phyloP scores from a whole-genome alignment of 1,284 basidiomycete genomes.

The Neonothopanus nambi region DNA sequence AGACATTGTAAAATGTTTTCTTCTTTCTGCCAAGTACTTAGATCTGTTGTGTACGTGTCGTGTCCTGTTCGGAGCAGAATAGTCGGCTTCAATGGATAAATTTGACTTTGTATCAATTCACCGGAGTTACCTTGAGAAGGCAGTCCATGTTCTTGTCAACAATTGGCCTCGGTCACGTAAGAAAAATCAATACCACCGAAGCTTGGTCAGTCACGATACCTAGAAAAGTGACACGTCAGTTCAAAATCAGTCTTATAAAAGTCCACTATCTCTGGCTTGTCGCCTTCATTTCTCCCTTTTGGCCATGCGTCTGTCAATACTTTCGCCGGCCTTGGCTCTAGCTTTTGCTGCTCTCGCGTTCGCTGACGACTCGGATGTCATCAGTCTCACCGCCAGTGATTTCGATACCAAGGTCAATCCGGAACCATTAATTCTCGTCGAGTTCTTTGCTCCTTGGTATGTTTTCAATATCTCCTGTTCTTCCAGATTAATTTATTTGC shows the following conservation, averaged over 20 bases:
- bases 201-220: not conserved
- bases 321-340: conserved; percentile 49
- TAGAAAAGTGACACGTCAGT: conserved; percentile 46
- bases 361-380: conserved; percentile 78
- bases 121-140: too few relatives aligned
- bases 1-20: conserved; percentile 36
- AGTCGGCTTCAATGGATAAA: too few relatives aligned
- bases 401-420: conserved; percentile 73
- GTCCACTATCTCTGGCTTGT: conserved; percentile 12
- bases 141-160: too few relatives aligned
- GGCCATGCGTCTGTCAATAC: conserved; percentile 63
- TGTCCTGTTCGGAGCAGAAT: too few relatives aligned
- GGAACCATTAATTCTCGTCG: conserved; percentile 86
- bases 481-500: not conserved
- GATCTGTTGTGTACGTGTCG: too few relatives aligned
- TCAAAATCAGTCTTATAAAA: conserved; percentile 29
- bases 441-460: conserved; percentile 67
- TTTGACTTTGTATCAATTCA: too few relatives aligned
- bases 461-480: not conserved
- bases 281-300: conserved; percentile 25
- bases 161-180: too few relatives aligned
- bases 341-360: conserved; percentile 55
- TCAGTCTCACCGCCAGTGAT: conserved; percentile 69
- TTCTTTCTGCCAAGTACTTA: too few relatives aligned
- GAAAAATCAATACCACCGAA: too few relatives aligned